These are phyloP conservation scores for Aureobasidium subglaciale DNA, from an alignment of 2,329 filamentous ascomycete genomes.

Conservation along the genomic window DNA sequence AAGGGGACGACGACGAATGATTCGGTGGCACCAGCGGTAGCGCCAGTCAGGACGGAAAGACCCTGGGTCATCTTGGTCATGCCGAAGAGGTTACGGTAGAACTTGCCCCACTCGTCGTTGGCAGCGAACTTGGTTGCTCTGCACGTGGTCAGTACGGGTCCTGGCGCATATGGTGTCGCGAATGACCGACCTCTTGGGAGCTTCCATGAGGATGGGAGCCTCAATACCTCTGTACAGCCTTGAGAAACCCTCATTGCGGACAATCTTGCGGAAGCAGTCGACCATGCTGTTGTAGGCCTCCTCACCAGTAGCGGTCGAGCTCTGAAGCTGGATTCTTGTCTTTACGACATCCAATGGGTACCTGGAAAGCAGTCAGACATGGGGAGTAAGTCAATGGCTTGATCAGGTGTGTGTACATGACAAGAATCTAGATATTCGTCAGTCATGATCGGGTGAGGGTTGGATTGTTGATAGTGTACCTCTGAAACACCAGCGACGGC, in stretches of 20 bases:
- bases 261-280: conserved; percentile 96
- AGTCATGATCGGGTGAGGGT: neutral
- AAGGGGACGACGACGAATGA: conserved; percentile 96
- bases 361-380: neutral
- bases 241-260: conserved; percentile 86
- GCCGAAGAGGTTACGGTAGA: conserved; percentile 85
- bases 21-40: conserved; percentile 90
- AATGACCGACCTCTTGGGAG: conserved; percentile 60
- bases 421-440: conserved; percentile 22
- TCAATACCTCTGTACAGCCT: conserved; percentile 92
- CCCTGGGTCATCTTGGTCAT: conserved; percentile 82
- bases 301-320: conserved; percentile 59
- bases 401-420: conserved; percentile 45
- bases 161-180: neutral
- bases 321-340: conserved; percentile 91
- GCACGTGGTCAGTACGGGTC: neutral
- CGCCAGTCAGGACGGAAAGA: conserved; percentile 86
- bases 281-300: conserved; percentile 95
- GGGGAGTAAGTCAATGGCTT: no score
- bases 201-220: conserved; percentile 96
- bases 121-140: conserved; percentile 97
- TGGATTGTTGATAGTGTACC: conserved; percentile 47
- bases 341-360: conserved; percentile 98
- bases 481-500: conserved; percentile 97
- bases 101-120: conserved; percentile 95